A percentile compares a stretch with the other conserved stretches of the same genome.
These are phyloP conservation scores for Lactarius akahatsu DNA, from an alignment of 768 basidiomycete species.

Conservation along the genomic window DNA sequence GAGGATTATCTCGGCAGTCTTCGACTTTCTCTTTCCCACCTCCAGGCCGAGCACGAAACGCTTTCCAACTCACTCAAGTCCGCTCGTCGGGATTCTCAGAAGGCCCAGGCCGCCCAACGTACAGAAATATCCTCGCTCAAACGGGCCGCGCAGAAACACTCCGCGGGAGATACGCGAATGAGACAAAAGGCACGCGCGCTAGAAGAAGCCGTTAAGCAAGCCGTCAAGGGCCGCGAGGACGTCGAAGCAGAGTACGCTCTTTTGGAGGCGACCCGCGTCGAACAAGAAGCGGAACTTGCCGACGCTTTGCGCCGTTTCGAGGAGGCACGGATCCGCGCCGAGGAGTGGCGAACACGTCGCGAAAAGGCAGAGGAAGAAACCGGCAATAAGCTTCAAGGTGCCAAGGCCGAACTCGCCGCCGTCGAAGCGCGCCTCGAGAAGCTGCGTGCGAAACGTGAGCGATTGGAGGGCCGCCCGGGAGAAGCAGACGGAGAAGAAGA, in stretches of 20 bases:
- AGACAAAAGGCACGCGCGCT: constrained; percentile 84
- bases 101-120: constrained; percentile 76
- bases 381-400: constrained; percentile 40
- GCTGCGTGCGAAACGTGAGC: constrained; percentile 62
- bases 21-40: constrained; percentile 59
- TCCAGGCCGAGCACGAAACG: constrained; percentile 65
- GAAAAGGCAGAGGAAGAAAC: constrained; percentile 46
- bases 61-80: constrained; percentile 71
- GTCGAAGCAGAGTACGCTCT: constrained; percentile 43
- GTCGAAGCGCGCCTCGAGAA: constrained; percentile 59
- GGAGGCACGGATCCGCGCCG: constrained; percentile 16
- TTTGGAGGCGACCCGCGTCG: constrained; percentile 39
- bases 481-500: constrained; percentile 6
- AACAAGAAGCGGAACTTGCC: constrained; percentile 20
- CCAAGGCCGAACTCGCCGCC: constrained; percentile 43
- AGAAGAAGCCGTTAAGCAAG: constrained; percentile 84
- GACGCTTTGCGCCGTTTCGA: constrained; percentile 37
- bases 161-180: constrained; percentile 71
- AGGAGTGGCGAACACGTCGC: constrained; percentile 21
- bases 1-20: constrained; percentile 70
- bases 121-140: constrained; percentile 83
- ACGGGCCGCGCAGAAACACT: constrained; percentile 77
- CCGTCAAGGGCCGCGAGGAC: constrained; percentile 48
- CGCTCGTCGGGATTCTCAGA: constrained; percentile 77
- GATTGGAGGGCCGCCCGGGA: constrained; percentile 47